Conservation (phyloP, 345 rosid genomes). For the Aurinia saxatilis region DNA sequence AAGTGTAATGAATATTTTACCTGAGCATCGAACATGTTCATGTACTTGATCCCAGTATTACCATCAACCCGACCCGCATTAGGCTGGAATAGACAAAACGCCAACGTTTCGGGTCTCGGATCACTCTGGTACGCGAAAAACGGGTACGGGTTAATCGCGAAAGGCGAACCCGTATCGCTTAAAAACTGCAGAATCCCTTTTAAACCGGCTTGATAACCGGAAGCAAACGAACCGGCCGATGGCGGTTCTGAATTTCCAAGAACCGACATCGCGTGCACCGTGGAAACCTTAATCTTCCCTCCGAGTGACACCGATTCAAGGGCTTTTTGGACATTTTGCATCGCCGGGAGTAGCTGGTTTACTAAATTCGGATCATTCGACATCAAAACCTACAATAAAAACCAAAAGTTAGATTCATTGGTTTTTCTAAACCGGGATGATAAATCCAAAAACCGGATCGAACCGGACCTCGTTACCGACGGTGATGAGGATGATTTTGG, state of each 20-base stretch:
- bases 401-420: not conserved
- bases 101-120: slow-evolving; percentile 75
- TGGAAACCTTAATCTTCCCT: slow-evolving; percentile 76
- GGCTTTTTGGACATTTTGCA: slow-evolving; percentile 76
- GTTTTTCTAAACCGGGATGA: too few species aligned
- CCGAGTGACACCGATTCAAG: slow-evolving; percentile 59
- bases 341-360: slow-evolving; percentile 77
- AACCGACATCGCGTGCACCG: slow-evolving; percentile 86
- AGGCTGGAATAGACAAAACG: slow-evolving; percentile 83
- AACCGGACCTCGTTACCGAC: slow-evolving; percentile 81
- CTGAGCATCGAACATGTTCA: slow-evolving; percentile 99
- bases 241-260: slow-evolving; percentile 78
- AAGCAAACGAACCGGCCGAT: slow-evolving; percentile 57
- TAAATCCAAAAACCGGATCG: too few species aligned
- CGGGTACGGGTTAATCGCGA: slow-evolving; percentile 84
- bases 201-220: slow-evolving; percentile 49
- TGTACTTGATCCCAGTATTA: slow-evolving; percentile 68
- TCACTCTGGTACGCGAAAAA: slow-evolving; percentile 89
- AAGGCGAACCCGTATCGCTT: slow-evolving; percentile 65
- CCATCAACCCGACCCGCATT: slow-evolving; percentile 83
- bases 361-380: slow-evolving; percentile 62
- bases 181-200: slow-evolving; percentile 60
- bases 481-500: slow-evolving; percentile 69
- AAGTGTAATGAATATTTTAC: slow-evolving; percentile 30
- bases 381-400: slow-evolving; percentile 43